phyloP scores from a whole-genome alignment of 129 eudicot species.

The Mikania micrantha region DNA sequence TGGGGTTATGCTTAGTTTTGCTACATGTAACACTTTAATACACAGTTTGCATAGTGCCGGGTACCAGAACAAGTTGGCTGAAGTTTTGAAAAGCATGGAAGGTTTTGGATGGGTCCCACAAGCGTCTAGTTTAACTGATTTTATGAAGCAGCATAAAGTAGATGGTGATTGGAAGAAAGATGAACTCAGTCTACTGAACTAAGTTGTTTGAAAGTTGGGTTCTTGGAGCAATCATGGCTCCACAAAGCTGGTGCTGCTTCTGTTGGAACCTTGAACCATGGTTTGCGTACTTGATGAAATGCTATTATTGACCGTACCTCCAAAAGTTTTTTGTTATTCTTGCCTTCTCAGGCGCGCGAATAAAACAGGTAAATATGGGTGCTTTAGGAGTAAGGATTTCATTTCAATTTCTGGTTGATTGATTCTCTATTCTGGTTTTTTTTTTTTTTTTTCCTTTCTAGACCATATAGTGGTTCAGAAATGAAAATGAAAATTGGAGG shows the following conservation, averaged over 20 bases:
- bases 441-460: background rate
- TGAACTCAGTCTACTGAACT: constrained; percentile 9
- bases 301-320: background rate
- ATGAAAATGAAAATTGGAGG: background rate
- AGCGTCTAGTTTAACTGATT: constrained; percentile 40
- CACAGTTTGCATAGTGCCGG: constrained; percentile 45
- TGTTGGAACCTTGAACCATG: constrained; percentile 6
- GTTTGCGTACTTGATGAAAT: constrained; percentile 10
- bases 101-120: constrained; percentile 64
- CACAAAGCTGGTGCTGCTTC: background rate
- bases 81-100: constrained; percentile 48
- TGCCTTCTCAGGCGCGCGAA: background rate
- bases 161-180: constrained; percentile 24
- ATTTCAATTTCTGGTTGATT: background rate
- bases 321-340: background rate
- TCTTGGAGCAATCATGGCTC: constrained; percentile 22
- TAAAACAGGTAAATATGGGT: constrained; percentile 8
- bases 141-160: constrained; percentile 19
- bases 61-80: constrained; percentile 41
- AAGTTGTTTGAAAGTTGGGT: constrained; percentile 33
- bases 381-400: background rate
- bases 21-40: constrained; percentile 48
- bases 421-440: background rate
- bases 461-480: background rate
- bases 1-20: constrained; percentile 55